Evolutionary conservation across 1,139 yeast genomes (phyloP).

Genomic region (Geotrichum histeridarum): DNA sequence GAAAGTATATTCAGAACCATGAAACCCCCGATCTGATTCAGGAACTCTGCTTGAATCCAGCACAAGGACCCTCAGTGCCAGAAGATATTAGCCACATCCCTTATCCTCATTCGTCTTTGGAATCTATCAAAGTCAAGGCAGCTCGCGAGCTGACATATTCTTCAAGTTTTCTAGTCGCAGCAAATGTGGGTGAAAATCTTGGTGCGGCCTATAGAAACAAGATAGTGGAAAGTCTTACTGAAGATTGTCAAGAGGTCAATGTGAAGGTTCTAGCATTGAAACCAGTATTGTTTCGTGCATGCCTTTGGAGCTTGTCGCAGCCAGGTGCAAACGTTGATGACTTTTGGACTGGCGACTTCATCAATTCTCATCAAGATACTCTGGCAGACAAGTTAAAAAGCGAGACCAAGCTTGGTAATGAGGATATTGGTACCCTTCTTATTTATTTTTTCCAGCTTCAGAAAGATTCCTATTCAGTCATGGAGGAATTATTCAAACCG

Average conservation of each 20-base stretch:
- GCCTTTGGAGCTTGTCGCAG: conserved; percentile 13
- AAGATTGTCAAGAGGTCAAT: conserved; percentile 2
- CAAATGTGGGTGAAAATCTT: conserved; percentile 2
- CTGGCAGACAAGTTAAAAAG: conserved; percentile 4
- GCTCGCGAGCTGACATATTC: conserved; percentile 3
- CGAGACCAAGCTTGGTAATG: neutral
- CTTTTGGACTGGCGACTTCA: conserved; percentile 14
- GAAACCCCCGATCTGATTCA: conserved; percentile 5
- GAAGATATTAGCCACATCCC: conserved; percentile 10
- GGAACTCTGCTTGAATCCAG: neutral
- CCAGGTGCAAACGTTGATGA: conserved; percentile 8
- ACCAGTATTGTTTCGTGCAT: conserved; percentile 15
- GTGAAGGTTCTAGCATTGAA: conserved; percentile 11
- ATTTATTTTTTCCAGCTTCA: conserved; percentile 14
- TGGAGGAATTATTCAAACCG: conserved; percentile 5
- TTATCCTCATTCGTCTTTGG: conserved; percentile 5
- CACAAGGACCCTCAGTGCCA: neutral
- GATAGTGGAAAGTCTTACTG: neutral
- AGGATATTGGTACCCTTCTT: neutral
- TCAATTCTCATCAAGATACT: conserved; percentile 4
- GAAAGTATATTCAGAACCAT: conserved; percentile 10
- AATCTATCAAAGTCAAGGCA: conserved; percentile 12
- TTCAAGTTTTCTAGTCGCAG: conserved; percentile 13
- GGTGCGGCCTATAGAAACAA: neutral
- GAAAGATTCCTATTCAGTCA: neutral